phyloP scores from a whole-genome alignment of 192 early-diverging fungal genomes.

The Coemansia biformis region DNA sequence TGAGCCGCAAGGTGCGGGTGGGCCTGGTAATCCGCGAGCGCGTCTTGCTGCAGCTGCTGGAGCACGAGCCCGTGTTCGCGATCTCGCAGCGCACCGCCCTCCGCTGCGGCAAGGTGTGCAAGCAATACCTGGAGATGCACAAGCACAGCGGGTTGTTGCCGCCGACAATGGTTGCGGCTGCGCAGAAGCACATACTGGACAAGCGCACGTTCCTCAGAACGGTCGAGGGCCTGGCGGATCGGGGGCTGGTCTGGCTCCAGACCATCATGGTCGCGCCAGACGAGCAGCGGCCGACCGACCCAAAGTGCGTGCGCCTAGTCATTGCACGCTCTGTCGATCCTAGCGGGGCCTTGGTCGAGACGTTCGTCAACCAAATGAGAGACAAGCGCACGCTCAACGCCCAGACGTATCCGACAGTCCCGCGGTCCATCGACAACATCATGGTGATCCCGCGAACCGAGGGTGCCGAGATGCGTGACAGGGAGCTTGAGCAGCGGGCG shows the following conservation, averaged over 20 bases:
- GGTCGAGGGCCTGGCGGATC: slow-evolving; percentile 9
- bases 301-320: slow-evolving; percentile 2
- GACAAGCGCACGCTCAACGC: slow-evolving; percentile 10
- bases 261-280: neutral
- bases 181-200: slow-evolving; percentile 15
- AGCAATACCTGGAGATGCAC: slow-evolving; percentile 7
- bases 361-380: slow-evolving; percentile 17
- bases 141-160: slow-evolving; percentile 3
- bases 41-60: slow-evolving; percentile 15
- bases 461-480: slow-evolving; percentile 26
- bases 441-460: slow-evolving; percentile 13
- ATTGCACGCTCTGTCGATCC: slow-evolving; percentile 21
- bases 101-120: slow-evolving; percentile 3
- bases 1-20: slow-evolving; percentile 5
- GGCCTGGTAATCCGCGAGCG: slow-evolving; percentile 27
- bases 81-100: neutral
- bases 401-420: neutral
- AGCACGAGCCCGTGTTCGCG: slow-evolving; percentile 12
- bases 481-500: neutral
- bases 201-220: slow-evolving; percentile 27
- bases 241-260: slow-evolving; percentile 11
- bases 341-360: slow-evolving; percentile 11
- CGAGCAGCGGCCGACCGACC: neutral
- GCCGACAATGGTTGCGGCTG: slow-evolving; percentile 1
- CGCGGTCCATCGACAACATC: neutral